These are phyloP conservation scores for Jacaranda mimosifolia DNA, from an alignment of 257 asterid species.

Conservation along the genomic window DNA sequence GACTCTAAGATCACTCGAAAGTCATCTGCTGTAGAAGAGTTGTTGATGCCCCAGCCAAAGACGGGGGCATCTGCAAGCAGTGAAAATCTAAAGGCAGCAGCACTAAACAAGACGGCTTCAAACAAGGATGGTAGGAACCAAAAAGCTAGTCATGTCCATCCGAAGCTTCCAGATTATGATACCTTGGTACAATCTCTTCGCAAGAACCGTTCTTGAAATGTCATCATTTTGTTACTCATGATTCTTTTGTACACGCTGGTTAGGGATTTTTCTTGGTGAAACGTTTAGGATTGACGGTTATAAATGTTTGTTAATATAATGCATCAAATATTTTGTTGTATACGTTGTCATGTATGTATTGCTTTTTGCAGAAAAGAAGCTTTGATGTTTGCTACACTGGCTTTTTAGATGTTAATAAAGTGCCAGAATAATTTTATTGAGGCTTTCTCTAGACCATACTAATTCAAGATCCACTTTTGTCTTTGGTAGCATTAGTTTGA, in stretches of 20 bases:
- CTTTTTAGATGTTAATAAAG: not conserved
- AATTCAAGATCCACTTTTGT: not conserved
- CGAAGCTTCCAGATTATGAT: slow-evolving; percentile 91
- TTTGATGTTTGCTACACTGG: not conserved
- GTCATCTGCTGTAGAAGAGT: slow-evolving; percentile 38
- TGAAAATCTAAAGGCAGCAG: slow-evolving; percentile 44
- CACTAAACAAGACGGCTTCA: slow-evolving; percentile 41
- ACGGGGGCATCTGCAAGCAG: slow-evolving; percentile 28
- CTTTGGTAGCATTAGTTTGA: not conserved
- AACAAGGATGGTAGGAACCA: slow-evolving; percentile 49
- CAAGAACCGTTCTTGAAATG: slow-evolving; percentile 47
- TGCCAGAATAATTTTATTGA: not conserved
- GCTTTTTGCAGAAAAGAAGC: not conserved
- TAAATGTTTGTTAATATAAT: slow-evolving; percentile 30
- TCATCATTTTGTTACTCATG: not conserved
- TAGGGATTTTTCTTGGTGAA: not conserved
- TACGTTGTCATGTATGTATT: slow-evolving; percentile 6
- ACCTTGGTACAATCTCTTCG: slow-evolving; percentile 56
- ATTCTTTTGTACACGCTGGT: slow-evolving; percentile 28
- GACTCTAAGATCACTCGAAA: slow-evolving; percentile 38
- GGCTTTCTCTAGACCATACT: not conserved
- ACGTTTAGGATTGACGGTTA: slow-evolving; percentile 18
- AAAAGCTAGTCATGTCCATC: slow-evolving; percentile 85
- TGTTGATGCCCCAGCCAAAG: slow-evolving; percentile 36
- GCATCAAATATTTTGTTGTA: not conserved